Conservation (phyloP, 192 early-diverging fungal genomes). For the Mortierella alpina region DNA sequence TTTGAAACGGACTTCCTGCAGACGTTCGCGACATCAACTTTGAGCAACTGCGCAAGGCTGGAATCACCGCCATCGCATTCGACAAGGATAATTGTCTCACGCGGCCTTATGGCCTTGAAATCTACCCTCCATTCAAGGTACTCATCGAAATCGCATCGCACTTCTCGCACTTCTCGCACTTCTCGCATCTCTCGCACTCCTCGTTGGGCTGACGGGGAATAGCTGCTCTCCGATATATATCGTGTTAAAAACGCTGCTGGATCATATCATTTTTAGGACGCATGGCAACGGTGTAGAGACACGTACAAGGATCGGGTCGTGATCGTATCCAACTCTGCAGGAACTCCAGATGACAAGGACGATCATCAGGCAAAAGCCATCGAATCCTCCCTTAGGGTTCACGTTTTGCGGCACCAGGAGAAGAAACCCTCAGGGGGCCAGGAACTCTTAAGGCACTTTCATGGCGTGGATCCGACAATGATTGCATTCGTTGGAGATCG, state of each 20-base stretch:
- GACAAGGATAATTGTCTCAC: constrained; percentile 99
- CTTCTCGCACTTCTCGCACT: neutral
- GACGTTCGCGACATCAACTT: constrained; percentile 81
- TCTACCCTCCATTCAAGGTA: constrained; percentile 79
- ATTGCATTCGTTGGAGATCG: constrained; percentile 91
- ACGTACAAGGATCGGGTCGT: constrained; percentile 72
- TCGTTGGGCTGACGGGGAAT: no score
- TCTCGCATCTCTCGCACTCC: neutral
- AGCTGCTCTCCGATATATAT: no score
- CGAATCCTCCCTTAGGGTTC: constrained; percentile 12
- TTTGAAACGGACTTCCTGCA: neutral
- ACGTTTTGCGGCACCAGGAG: constrained; percentile 38
- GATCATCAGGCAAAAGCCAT: constrained; percentile 50
- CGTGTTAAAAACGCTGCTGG: neutral
- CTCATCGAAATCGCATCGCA: neutral
- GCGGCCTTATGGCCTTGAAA: constrained; percentile 75
- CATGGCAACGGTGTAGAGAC: constrained; percentile 74
- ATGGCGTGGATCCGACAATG: constrained; percentile 42
- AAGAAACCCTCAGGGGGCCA: constrained; percentile 85
- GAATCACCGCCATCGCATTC: constrained; percentile 84
- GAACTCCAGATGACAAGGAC: constrained; percentile 78
- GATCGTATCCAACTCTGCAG: constrained; percentile 94
- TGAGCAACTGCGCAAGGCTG: constrained; percentile 61
- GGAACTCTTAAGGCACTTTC: constrained; percentile 66
- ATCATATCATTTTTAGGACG: constrained; percentile 40